Percentiles rank a stretch among this genome's conserved stretches.
These are phyloP conservation scores for Phytophthora europaea DNA, from an alignment of 352 stramenopile species.

Conservation along the genomic window DNA sequence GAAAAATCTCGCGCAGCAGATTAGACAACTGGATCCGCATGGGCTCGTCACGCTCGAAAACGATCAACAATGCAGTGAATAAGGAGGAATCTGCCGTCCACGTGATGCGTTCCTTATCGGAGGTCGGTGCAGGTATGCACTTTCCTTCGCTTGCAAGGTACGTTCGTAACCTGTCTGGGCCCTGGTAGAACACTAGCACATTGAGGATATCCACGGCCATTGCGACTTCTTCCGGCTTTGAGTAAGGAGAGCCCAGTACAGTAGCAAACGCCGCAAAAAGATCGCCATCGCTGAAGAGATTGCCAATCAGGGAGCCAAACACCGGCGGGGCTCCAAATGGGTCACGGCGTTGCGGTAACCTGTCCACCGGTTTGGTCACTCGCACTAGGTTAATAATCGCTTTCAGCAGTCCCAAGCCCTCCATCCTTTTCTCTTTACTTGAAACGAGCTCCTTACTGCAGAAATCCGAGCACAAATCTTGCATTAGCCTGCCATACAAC, in stretches of 20 bases:
- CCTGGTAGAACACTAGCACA: conserved; percentile 75
- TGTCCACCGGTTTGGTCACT: conserved; percentile 73
- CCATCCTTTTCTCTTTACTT: conserved; percentile 43
- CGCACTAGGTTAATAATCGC: conserved; percentile 77
- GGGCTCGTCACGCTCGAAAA: conserved; percentile 74
- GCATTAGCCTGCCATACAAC: conserved; percentile 13
- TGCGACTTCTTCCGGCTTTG: conserved; percentile 55
- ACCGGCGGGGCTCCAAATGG: conserved; percentile 61
- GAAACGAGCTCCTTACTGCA: conserved; percentile 63
- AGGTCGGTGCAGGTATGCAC: conserved; percentile 65
- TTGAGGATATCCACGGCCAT: conserved; percentile 77
- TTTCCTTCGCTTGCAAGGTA: conserved; percentile 80
- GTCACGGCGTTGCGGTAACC: conserved; percentile 64
- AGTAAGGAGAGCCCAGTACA: conserved; percentile 60
- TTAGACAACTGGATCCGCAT: conserved; percentile 76
- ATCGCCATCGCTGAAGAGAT: conserved; percentile 72
- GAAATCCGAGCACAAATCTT: not conserved
- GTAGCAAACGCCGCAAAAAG: conserved; percentile 68
- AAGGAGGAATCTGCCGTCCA: conserved; percentile 76
- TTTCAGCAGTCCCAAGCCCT: conserved; percentile 76
- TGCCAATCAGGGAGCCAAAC: conserved; percentile 70
- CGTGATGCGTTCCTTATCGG: conserved; percentile 69
- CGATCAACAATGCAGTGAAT: conserved; percentile 75
- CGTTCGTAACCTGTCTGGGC: conserved; percentile 70
- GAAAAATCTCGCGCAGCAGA: conserved; percentile 79